Base-by-base conservation (phyloP, 495 filamentous ascomycete species). In the Hyphodiscus hymeniophilus region DNA sequence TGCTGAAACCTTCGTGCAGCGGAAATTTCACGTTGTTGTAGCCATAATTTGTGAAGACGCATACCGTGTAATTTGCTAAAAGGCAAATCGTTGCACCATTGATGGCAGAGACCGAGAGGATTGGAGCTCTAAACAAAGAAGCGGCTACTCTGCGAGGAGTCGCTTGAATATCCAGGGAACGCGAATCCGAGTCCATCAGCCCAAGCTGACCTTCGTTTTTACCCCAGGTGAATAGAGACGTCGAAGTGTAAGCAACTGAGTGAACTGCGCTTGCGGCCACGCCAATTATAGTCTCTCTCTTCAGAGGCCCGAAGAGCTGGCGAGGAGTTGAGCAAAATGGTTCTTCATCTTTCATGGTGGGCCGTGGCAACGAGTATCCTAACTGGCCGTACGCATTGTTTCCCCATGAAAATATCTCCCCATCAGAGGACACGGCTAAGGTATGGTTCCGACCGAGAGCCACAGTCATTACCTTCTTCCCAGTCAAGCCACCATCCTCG, bases 121-220 rank as follows among this genome's bases (percentile, higher is more conserved):
- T 94, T 0, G 81, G 69, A 7, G 77, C 79, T 12, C 80, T 82
- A 57, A 96, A 90, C 0, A 95, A 72, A 2, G 88, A 89, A 0
- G 86, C 88, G 0, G 88, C 87, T 23, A 97, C 90, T 51, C 84
- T 89, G 33, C 91, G 77, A 11, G 92, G 94, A 1, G 75, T 84
- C 11, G 73, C 72, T 61, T 98, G 92, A 15, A 79, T 67, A 48
- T 90, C 85, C 13, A 95, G 78, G 0, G 89, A 94, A 16, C 87
- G 81, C 32, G 94, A 89, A 64, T 97, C 91, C 11, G 92, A 90
- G 60, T 95, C 94, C 59, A 96, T 84, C 35, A 98, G 70, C 3
- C 92, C 94, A 38, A 98, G 76, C 56, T 98, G 92, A 18, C 92
- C 92, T 54, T 94, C 80, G 54, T 97, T 98, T 63, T 92, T 95